phyloP scores from a whole-genome alignment of 768 basidiomycete genomes.

The Leccinum truebloodii region DNA sequence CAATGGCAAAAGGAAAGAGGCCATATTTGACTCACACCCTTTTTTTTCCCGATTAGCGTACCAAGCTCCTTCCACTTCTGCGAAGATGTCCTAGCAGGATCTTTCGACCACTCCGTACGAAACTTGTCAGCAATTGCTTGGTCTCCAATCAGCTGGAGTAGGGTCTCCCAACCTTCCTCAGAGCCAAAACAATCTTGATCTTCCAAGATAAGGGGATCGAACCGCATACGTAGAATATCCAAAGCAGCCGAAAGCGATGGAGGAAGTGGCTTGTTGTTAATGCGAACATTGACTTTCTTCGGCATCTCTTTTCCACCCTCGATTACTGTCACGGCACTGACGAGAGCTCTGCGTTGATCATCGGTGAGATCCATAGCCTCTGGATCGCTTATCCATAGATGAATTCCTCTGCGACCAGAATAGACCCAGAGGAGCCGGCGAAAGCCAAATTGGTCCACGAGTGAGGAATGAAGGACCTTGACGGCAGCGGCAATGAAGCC shows the following conservation, averaged over 20 bases:
- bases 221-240: conserved; percentile 52
- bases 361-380: conserved; percentile 90
- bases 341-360: conserved; percentile 83
- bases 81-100: conserved; percentile 54
- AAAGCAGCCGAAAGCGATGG: conserved; percentile 66
- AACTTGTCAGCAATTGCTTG: conserved; percentile 47
- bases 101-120: conserved; percentile 57
- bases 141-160: conserved; percentile 79
- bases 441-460: conserved; percentile 92
- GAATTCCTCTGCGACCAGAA: conserved; percentile 97
- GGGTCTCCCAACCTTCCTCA: conserved; percentile 68
- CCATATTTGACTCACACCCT: conserved; percentile 31
- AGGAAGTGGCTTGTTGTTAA: conserved; percentile 50
- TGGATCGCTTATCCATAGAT: conserved; percentile 93
- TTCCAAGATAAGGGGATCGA: conserved; percentile 64
- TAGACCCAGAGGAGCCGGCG: conserved; percentile 94
- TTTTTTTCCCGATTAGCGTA: conserved; percentile 32
- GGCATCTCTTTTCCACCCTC: conserved; percentile 77
- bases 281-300: conserved; percentile 79
- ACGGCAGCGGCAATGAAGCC: conserved; percentile 92
- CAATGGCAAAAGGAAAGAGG: neutral
- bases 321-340: conserved; percentile 84
- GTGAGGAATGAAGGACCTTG: conserved; percentile 72
- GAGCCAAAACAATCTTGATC: conserved; percentile 85
- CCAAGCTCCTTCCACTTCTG: conserved; percentile 77